These are phyloP conservation scores for Backusella tarrabulga DNA, from an alignment of 192 early-diverging fungal genomes.

Conservation along the genomic window DNA sequence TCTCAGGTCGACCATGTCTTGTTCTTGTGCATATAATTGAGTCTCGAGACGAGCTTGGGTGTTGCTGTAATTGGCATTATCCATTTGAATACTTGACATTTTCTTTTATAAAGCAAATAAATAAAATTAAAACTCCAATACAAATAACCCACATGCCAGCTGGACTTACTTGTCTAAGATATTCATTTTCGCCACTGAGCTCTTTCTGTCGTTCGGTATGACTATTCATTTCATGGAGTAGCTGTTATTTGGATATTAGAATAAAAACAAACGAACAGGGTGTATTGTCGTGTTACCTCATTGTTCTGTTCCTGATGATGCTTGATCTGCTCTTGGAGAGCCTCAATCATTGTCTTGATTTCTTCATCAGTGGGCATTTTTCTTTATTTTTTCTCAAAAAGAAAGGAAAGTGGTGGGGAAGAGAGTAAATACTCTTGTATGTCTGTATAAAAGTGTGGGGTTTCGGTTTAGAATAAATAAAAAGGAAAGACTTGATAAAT, in stretches of 20 bases:
- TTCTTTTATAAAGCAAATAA: slow-evolving; percentile 17
- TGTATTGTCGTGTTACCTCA: slow-evolving; percentile 13
- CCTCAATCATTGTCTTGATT: slow-evolving; percentile 16
- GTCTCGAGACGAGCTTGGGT: slow-evolving; percentile 46
- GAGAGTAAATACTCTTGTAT: not conserved
- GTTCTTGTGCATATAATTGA: slow-evolving; percentile 49
- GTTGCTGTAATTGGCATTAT: slow-evolving; percentile 30
- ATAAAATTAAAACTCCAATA: slow-evolving; percentile 7
- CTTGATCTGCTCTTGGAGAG: slow-evolving; percentile 25
- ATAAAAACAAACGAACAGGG: not conserved
- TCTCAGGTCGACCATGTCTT: slow-evolving; percentile 32
- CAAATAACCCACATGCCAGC: not conserved
- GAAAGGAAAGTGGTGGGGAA: not conserved
- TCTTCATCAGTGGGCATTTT: slow-evolving; percentile 26
- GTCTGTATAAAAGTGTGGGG: not conserved
- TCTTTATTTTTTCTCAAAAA: not conserved
- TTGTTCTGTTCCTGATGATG: slow-evolving; percentile 26
- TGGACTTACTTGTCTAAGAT: slow-evolving; percentile 28
- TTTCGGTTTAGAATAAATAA: slow-evolving; percentile 1
- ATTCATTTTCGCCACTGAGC: slow-evolving; percentile 24
- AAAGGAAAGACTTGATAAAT: not conserved
- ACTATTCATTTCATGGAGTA: slow-evolving; percentile 21
- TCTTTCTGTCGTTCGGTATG: slow-evolving; percentile 6
- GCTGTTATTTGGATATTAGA: not conserved
- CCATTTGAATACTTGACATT: slow-evolving; percentile 27